Conservation (phyloP, 257 asterid genomes). For the Gynochthodes officinalis region DNA sequence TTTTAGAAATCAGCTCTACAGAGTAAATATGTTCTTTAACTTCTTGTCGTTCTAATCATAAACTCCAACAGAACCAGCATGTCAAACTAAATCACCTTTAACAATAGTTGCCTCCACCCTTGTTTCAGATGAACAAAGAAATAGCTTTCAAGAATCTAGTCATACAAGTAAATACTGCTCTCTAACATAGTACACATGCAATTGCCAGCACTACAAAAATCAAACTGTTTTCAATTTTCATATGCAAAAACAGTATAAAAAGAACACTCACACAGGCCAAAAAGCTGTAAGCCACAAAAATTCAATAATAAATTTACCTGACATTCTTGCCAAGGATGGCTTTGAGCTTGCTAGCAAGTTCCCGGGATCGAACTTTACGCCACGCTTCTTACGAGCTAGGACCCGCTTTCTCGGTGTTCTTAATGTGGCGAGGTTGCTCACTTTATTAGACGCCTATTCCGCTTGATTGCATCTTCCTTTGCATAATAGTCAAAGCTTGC, state of each 20-base stretch:
- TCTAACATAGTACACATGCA: neutral
- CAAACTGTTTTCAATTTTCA: neutral
- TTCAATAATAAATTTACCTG: constrained; percentile 38
- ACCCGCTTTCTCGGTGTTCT: constrained; percentile 92
- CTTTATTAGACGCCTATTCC: constrained; percentile 80
- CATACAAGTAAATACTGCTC: neutral
- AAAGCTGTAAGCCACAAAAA: neutral
- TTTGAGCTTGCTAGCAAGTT: constrained; percentile 81
- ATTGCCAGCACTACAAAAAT: neutral
- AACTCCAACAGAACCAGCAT: neutral
- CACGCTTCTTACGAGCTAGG: constrained; percentile 66
- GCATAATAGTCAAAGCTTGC: constrained; percentile 54
- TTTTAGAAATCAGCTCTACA: neutral
- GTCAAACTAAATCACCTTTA: neutral
- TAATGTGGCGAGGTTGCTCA: constrained; percentile 57
- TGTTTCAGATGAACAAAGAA: neutral
- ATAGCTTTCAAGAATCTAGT: neutral
- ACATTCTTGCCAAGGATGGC: constrained; percentile 69
- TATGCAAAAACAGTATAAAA: neutral
- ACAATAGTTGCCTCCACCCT: neutral
- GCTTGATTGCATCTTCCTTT: constrained; percentile 77
- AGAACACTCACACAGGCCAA: neutral
- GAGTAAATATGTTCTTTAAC: too few species aligned
- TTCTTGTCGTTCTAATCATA: too few species aligned
- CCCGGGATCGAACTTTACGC: constrained; percentile 74